These are phyloP conservation scores for Phialemonium atrogriseum DNA, from an alignment of 2,329 filamentous ascomycete species.

Conservation along the genomic window DNA sequence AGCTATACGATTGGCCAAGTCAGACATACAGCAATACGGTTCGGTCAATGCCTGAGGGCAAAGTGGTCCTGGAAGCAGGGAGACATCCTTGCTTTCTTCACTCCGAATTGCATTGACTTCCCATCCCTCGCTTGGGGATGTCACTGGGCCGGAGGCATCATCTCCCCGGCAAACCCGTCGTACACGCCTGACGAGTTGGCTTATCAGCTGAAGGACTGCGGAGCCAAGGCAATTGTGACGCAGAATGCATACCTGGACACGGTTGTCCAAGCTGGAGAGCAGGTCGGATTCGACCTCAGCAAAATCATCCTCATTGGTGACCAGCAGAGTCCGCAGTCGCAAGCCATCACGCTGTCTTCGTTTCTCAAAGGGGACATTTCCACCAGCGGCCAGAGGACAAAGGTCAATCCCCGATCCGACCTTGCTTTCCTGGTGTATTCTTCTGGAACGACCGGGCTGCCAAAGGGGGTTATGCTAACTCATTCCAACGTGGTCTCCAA, in stretches of 20 bases:
- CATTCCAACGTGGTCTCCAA: conserved; percentile 54
- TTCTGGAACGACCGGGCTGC: conserved; percentile 51
- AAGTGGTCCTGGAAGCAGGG: too few species aligned
- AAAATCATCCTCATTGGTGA: conserved; percentile 34
- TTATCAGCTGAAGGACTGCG: conserved; percentile 45
- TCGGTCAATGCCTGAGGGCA: too few species aligned
- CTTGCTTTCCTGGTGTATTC: conserved; percentile 37
- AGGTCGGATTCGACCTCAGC: conserved; percentile 24
- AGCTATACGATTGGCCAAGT: too few species aligned
- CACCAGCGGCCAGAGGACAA: conserved; percentile 8
- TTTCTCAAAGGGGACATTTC: too few species aligned
- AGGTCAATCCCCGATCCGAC: conserved; percentile 38
- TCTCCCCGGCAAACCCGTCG: conserved; percentile 55
- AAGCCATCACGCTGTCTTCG: too few species aligned
- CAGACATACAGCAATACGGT: too few species aligned
- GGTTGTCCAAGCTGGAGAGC: conserved; percentile 40
- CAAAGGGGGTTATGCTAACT: conserved; percentile 49
- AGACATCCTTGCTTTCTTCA: too few species aligned
- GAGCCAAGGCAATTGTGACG: too few species aligned
- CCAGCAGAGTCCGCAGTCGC: conserved; percentile 26
- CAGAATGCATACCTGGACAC: conserved; percentile 45
- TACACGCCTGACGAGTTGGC: conserved; percentile 63
- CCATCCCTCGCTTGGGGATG: too few species aligned
- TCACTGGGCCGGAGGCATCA: conserved; percentile 42
- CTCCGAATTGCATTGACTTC: too few species aligned